Percentiles rank a stretch among this genome's conserved stretches.
Evolutionary conservation across 2,329 filamentous ascomycete genomes (phyloP).

Genomic region (Daldinia sp.): DNA sequence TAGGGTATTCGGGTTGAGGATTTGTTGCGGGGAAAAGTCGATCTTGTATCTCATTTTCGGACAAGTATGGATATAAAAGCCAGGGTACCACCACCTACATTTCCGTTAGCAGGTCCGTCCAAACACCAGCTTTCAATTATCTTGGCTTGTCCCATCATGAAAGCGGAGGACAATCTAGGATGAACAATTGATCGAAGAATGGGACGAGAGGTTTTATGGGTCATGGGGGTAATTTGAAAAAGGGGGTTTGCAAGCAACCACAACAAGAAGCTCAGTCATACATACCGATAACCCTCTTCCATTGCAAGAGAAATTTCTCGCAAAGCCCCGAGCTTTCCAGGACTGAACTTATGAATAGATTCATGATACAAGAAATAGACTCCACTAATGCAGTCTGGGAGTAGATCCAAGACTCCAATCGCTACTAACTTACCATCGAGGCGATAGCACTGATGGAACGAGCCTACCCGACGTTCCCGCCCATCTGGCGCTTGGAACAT

Average conservation of each 20-base stretch:
- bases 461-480: conserved; percentile 67
- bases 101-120: neutral
- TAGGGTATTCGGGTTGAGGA: conserved; percentile 74
- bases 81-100: conserved; percentile 75
- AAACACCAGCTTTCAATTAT: neutral
- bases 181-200: neutral
- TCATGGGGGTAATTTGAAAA: neutral
- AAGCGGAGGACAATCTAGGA: neutral
- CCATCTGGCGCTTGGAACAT: conserved; percentile 57
- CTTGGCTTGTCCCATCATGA: neutral
- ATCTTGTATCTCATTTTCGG: conserved; percentile 88
- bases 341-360: conserved; percentile 72
- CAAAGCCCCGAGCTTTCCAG: conserved; percentile 79
- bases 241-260: neutral
- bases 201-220: neutral
- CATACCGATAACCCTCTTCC: conserved; percentile 68
- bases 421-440: conserved; percentile 79
- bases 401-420: conserved; percentile 77
- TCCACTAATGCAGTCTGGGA: conserved; percentile 79
- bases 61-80: conserved; percentile 83
- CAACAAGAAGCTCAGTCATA: neutral
- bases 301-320: conserved; percentile 75
- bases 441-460: conserved; percentile 83
- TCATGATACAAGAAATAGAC: conserved; percentile 87
- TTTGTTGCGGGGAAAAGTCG: conserved; percentile 76